Evolutionary conservation across 2,329 filamentous ascomycete species (phyloP), one percentile per base, ranked within the genome.

Genomic region (Botryotinia convoluta): DNA sequence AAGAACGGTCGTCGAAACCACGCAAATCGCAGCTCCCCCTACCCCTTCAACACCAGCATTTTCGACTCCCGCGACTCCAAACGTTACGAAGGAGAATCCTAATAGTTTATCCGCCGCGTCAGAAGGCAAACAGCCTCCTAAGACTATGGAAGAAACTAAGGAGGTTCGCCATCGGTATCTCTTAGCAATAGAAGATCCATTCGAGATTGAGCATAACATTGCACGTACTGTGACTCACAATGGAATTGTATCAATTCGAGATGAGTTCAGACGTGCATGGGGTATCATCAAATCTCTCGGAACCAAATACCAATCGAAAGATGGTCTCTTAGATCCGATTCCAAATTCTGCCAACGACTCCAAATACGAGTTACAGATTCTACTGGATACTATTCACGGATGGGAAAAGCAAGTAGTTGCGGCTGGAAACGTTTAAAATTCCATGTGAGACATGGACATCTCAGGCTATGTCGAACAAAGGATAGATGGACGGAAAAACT

Each of bases 121-220:
- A 32, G 70, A 74, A 72, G 32, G 67, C 6, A 73, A 76, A 54
- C 69, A 72, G 14, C 68, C 65, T 18, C 42, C 63, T 39, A 78
- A 77, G 70, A 77, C 74, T 0, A 71, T 79, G 18, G 80, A 80
- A 70, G 80, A 82, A 63, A 78, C 76, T 10, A 93, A 92, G 77
- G 92, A 94, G 79, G 87, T 95, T 22, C 89, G 92, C 3, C 89
- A 94, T 79, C 89, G 94, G 20, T 97, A 94, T 81, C 87, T 97
- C 7, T 92, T 97, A 77, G 93, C 93, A 45, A 95, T 98, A 74
- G 95, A 97, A 80, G 95, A 97, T 81, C 95, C 95, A 0, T 97
- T 97, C 79, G 94, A 97, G 83, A 83, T 90, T 3, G 91, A 94
- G 59, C 94, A 97, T 82, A 98, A 97, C 78, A 92, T 97, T 48